A percentile compares a stretch with the other conserved stretches of the same genome.
Conservation (phyloP, 1,139 yeast species). For the Saccharomyces hybrid region DNA sequence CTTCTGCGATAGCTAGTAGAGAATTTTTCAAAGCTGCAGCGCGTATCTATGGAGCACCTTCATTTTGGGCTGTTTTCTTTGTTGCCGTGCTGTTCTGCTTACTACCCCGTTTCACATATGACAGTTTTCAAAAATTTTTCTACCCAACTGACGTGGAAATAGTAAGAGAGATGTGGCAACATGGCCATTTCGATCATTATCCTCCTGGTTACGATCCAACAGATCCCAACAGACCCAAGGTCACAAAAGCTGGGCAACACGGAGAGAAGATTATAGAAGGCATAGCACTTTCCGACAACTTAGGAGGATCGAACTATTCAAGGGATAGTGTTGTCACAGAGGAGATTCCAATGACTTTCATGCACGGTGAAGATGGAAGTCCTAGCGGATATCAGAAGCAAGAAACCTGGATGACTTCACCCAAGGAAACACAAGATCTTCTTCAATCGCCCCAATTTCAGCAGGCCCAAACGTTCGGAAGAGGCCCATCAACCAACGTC, state of each 20-base stretch:
- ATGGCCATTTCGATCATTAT: constrained; percentile 54
- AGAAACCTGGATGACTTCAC: constrained; percentile 1
- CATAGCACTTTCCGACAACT: constrained; percentile 10
- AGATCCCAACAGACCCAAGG: constrained; percentile 40
- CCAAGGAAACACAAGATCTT: constrained; percentile 8
- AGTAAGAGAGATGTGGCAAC: constrained; percentile 63
- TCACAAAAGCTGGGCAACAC: constrained; percentile 16
- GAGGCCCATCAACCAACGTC: background rate
- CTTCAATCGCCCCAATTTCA: constrained; percentile 18
- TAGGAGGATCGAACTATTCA: constrained; percentile 10
- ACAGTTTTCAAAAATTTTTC: constrained; percentile 53
- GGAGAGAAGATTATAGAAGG: constrained; percentile 15
- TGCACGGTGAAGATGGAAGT: constrained; percentile 18
- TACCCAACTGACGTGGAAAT: constrained; percentile 79
- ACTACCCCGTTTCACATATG: constrained; percentile 67
- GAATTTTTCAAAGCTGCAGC: constrained; percentile 75
- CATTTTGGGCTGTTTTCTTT: constrained; percentile 78
- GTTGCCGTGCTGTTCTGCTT: constrained; percentile 67
- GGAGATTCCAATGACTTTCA: constrained; percentile 30
- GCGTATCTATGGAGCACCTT: constrained; percentile 60
- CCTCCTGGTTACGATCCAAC: constrained; percentile 60
- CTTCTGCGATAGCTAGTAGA: constrained; percentile 48
- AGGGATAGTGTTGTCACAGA: constrained; percentile 25
- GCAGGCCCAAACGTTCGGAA: background rate
- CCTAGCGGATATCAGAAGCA: constrained; percentile 12